Conservation (phyloP, 1,139 yeast species). For the Kluyveromyces marxianus region DNA sequence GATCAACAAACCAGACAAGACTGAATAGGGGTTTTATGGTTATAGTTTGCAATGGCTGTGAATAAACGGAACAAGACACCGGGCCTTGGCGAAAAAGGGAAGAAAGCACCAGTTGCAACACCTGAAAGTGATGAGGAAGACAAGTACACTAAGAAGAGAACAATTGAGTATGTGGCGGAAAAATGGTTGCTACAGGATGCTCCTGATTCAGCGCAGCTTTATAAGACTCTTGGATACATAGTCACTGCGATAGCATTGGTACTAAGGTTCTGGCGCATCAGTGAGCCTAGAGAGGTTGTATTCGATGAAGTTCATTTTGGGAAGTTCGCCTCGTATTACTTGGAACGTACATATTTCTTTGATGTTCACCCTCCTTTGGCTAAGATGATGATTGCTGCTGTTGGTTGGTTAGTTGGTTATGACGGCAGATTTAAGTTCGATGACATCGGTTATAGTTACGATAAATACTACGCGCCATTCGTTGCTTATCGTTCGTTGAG, state of each 20-base stretch:
- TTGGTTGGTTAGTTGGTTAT: conserved; percentile 84
- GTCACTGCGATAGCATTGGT: conserved; percentile 61
- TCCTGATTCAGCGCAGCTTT: conserved; percentile 20
- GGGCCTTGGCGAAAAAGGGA: not conserved
- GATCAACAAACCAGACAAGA: no score
- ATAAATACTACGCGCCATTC: conserved; percentile 74
- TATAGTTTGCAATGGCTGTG: conserved; percentile 7
- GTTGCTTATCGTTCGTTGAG: conserved; percentile 76
- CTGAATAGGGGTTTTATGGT: not conserved
- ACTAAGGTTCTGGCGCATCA: conserved; percentile 64
- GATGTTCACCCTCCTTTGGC: conserved; percentile 99
- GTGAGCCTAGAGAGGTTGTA: conserved; percentile 79
- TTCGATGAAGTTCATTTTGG: conserved; percentile 99
- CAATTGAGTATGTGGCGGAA: conserved; percentile 14
- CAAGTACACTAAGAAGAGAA: conserved; percentile 3
- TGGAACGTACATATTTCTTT: conserved; percentile 79
- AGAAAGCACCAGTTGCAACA: not conserved
- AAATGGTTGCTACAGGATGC: conserved; percentile 22
- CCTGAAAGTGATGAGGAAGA: not conserved
- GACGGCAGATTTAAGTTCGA: conserved; percentile 89
- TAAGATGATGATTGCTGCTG: conserved; percentile 81
- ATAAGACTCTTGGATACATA: conserved; percentile 21
- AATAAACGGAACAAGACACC: conserved; percentile 9
- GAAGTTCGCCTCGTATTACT: conserved; percentile 83
- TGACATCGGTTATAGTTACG: conserved; percentile 79